phyloP scores from a whole-genome alignment of 164 flowering plant genomes.

The Vitis vinifera region ASM3070453v1 NC_081805.1:1384001-1384500 shows the following conservation, averaged over 20 bases:
- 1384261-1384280: too few species aligned
- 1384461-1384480: constrained; percentile 88
- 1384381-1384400: background rate
- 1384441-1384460: constrained; percentile 83
- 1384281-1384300: constrained; percentile 44
- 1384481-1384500: constrained; percentile 82
- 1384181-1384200: background rate
- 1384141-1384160: too few species aligned
- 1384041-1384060: too few species aligned
- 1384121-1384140: too few species aligned
- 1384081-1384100: too few species aligned
- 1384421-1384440: constrained; percentile 38
- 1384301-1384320: constrained; percentile 83
- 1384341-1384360: constrained; percentile 83
- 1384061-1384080: too few species aligned
- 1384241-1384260: too few species aligned
- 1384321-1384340: constrained; percentile 82
- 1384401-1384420: background rate
- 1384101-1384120: too few species aligned
- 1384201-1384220: background rate
- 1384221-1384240: too few species aligned
- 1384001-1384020: too few species aligned
- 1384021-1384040: too few species aligned
- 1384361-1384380: constrained; percentile 20
- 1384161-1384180: background rate